phyloP scores from a whole-genome alignment of 768 basidiomycete species.

The Lactarius vividus region DNA sequence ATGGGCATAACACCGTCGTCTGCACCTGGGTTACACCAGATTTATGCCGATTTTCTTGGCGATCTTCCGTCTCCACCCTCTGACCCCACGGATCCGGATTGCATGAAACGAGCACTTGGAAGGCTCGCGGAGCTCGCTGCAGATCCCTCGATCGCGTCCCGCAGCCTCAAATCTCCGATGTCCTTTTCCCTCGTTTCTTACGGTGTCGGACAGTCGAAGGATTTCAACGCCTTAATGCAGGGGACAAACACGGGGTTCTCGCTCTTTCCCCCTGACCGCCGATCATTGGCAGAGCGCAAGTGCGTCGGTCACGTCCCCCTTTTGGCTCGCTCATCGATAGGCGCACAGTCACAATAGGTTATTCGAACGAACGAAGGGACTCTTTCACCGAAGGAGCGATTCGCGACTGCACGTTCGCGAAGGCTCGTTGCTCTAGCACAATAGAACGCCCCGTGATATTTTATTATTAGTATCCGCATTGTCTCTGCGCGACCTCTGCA shows the following conservation, averaged over 20 bases:
- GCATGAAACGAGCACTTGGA: slow-evolving; percentile 54
- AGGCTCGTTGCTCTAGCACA: neutral
- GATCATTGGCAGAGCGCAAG: slow-evolving; percentile 52
- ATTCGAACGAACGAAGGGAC: slow-evolving; percentile 54
- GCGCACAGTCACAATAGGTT: slow-evolving; percentile 39
- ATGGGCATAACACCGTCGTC: slow-evolving; percentile 54
- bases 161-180: slow-evolving; percentile 57
- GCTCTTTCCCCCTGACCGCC: slow-evolving; percentile 56
- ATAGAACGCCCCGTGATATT: neutral
- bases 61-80: slow-evolving; percentile 51
- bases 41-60: slow-evolving; percentile 58
- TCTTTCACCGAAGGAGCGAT: slow-evolving; percentile 48
- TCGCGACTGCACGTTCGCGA: neutral
- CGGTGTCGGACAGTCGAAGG: slow-evolving; percentile 53
- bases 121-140: slow-evolving; percentile 51
- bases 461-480: neutral
- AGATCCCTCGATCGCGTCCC: slow-evolving; percentile 44
- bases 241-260: slow-evolving; percentile 49
- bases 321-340: neutral
- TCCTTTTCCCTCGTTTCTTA: slow-evolving; percentile 64
- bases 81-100: slow-evolving; percentile 43
- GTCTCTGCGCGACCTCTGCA: slow-evolving; percentile 22
- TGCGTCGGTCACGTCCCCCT: slow-evolving; percentile 35
- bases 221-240: slow-evolving; percentile 45
- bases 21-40: slow-evolving; percentile 62